A percentile compares a stretch with the other conserved stretches of the same genome.
These are phyloP conservation scores for Solanum aculeatissimum DNA, from an alignment of 305 asterid species.

Conservation along the genomic window DNA sequence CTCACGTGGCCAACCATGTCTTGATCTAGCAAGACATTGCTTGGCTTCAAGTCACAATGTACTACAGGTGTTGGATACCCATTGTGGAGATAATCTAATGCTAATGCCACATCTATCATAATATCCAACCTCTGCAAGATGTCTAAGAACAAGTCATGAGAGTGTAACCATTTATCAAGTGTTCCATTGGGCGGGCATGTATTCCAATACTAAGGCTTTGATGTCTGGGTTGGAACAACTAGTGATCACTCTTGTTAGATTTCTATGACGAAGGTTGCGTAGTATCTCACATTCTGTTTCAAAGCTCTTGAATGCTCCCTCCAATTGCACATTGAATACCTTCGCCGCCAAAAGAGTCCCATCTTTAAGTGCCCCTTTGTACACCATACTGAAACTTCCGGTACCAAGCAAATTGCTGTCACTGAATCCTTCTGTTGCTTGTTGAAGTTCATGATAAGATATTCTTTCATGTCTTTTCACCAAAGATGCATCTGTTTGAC, in stretches of 20 bases:
- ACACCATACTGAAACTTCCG: not conserved
- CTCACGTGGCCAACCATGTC: conserved; percentile 1
- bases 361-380: not conserved
- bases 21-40: conserved; percentile 4
- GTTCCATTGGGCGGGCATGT: conserved; percentile 4
- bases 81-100: not conserved
- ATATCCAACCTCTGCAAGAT: not conserved
- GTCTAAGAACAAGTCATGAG: not conserved
- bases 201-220: not conserved
- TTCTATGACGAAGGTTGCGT: not conserved
- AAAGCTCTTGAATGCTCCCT: conserved; percentile 2
- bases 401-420: not conserved
- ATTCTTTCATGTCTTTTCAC: not conserved
- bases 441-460: not conserved
- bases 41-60: not conserved
- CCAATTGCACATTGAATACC: not conserved
- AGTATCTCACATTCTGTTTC: conserved; percentile 1
- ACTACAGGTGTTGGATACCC: not conserved
- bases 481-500: not conserved
- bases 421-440: not conserved
- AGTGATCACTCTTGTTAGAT: conserved; percentile 1
- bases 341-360: not conserved
- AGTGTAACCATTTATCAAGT: not conserved
- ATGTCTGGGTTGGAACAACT: not conserved
- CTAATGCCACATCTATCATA: not conserved